Evolutionary conservation across 2,329 filamentous ascomycete species (phyloP).

Genomic region (Alternaria panax): DNA sequence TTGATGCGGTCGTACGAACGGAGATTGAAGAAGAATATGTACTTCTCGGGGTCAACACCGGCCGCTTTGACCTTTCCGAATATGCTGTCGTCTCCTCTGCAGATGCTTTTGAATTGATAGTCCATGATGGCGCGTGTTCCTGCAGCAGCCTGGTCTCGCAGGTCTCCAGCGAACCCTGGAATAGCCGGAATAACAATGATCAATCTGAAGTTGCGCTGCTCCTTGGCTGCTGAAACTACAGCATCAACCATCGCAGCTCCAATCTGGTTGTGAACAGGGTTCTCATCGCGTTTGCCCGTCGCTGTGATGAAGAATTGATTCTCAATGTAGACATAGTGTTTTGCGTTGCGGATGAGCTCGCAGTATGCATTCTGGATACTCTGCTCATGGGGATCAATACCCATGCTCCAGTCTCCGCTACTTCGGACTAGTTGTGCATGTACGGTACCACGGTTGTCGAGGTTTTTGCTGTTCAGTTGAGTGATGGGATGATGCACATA

Average conservation of each 20-base stretch:
- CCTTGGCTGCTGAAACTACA: conserved; percentile 79
- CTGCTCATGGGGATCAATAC: conserved; percentile 77
- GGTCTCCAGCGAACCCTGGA: conserved; percentile 91
- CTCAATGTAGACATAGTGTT: conserved; percentile 97
- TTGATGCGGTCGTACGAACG: conserved; percentile 92
- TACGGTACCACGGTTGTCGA: conserved; percentile 70
- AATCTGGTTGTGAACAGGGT: conserved; percentile 85
- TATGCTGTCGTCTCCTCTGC: conserved; percentile 89
- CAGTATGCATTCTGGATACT: conserved; percentile 88
- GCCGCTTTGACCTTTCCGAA: conserved; percentile 76
- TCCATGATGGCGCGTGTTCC: conserved; percentile 95
- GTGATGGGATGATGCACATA: conserved; percentile 82
- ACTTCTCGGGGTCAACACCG: conserved; percentile 76
- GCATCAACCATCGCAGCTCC: conserved; percentile 91
- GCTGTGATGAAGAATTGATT: conserved; percentile 95
- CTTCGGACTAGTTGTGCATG: conserved; percentile 88
- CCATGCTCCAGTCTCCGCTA: conserved; percentile 91
- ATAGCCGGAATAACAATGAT: conserved; percentile 91
- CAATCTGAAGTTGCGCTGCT: conserved; percentile 85
- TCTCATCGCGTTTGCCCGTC: conserved; percentile 80
- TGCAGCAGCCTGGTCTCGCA: conserved; percentile 80
- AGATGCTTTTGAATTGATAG: conserved; percentile 97
- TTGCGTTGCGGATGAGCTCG: conserved; percentile 82
- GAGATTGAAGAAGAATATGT: conserved; percentile 95
- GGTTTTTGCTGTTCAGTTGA: conserved; percentile 71